These are phyloP conservation scores for Kluyveromyces wickerhamii DNA, from an alignment of 805 yeast genomes.

Conservation along the genomic window DNA sequence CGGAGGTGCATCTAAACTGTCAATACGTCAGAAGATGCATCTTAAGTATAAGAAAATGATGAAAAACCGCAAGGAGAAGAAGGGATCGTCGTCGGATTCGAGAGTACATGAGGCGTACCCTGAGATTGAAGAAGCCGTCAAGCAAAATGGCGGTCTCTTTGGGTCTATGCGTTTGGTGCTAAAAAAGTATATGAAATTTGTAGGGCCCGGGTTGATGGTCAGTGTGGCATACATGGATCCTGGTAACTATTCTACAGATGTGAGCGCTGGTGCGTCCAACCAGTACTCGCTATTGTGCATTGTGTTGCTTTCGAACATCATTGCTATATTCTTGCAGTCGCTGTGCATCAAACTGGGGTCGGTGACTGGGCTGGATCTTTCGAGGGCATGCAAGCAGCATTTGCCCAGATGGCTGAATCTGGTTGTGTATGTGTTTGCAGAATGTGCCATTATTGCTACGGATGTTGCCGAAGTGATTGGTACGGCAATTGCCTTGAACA, in stretches of 20 bases:
- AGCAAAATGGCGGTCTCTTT: neutral
- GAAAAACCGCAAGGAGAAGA: neutral
- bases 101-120: neutral
- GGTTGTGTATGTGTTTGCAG: constrained; percentile 67
- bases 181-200: constrained; percentile 53
- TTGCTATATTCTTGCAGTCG: constrained; percentile 77
- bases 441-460: constrained; percentile 82
- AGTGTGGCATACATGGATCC: constrained; percentile 92
- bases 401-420: constrained; percentile 62
- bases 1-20: constrained; percentile 5
- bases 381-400: constrained; percentile 71
- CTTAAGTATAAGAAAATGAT: neutral
- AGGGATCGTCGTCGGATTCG: neutral
- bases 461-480: constrained; percentile 94
- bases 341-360: constrained; percentile 82
- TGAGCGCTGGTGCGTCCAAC: constrained; percentile 77
- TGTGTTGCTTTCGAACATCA: constrained; percentile 66
- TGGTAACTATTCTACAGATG: constrained; percentile 87
- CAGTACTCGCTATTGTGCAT: constrained; percentile 66
- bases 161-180: constrained; percentile 12
- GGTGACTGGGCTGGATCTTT: constrained; percentile 81
- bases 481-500: constrained; percentile 78
- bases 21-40: constrained; percentile 2
- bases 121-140: neutral
- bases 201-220: constrained; percentile 86